phyloP scores from a whole-genome alignment of 768 basidiomycete species.

The Trametopsis cervina region DNA sequence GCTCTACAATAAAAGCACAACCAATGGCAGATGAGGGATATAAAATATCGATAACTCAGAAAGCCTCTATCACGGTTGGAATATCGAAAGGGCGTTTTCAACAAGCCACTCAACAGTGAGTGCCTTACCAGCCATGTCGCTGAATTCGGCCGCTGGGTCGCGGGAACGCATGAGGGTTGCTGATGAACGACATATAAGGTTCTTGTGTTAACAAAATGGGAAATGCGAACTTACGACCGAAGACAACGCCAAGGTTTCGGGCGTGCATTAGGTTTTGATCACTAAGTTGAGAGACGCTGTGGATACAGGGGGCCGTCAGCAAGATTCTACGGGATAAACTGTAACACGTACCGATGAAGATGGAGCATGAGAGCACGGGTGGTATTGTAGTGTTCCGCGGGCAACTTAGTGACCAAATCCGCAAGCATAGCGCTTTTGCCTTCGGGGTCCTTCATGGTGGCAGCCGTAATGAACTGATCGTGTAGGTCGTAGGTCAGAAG shows the following conservation, averaged over 20 bases:
- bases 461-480: constrained; percentile 79
- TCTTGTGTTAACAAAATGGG: not conserved
- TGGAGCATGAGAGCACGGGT: constrained; percentile 80
- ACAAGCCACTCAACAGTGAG: constrained; percentile 91
- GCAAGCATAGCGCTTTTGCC: constrained; percentile 54
- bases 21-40: not conserved
- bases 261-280: constrained; percentile 89
- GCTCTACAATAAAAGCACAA: not conserved
- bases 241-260: constrained; percentile 93
- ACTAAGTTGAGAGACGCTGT: constrained; percentile 53
- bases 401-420: constrained; percentile 70
- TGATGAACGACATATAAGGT: constrained; percentile 26
- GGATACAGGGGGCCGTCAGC: not conserved
- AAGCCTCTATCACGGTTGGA: constrained; percentile 17
- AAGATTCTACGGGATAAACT: not conserved
- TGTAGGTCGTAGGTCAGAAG: constrained; percentile 88
- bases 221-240: constrained; percentile 76
- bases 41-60: constrained; percentile 6
- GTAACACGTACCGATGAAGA: constrained; percentile 60
- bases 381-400: constrained; percentile 84
- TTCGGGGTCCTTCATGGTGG: constrained; percentile 56
- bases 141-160: constrained; percentile 84
- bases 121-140: constrained; percentile 96
- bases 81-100: constrained; percentile 69
- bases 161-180: constrained; percentile 92